phyloP scores from a whole-genome alignment of 306 rosid genomes.

The Trichosanthes cucumerina region DNA sequence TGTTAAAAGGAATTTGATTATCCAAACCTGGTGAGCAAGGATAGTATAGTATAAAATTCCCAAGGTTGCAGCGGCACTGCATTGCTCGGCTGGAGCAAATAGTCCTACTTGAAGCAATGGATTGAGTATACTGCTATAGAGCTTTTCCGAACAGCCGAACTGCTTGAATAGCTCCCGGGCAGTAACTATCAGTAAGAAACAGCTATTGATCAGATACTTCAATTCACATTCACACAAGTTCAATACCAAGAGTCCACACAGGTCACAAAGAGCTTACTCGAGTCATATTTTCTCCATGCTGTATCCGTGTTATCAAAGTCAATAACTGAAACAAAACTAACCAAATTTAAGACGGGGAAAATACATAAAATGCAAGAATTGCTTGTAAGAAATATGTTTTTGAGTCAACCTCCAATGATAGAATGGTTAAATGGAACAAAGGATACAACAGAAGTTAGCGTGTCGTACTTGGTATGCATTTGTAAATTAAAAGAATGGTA shows the following conservation, averaged over 20 bases:
- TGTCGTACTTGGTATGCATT: not conserved
- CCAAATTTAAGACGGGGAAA: not conserved
- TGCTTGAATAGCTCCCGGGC: conserved; percentile 49
- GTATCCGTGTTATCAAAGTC: conserved; percentile 49
- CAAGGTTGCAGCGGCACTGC: conserved; percentile 52
- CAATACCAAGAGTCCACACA: not conserved
- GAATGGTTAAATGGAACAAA: not conserved
- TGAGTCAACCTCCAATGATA: not conserved
- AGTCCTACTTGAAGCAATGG: conserved; percentile 51
- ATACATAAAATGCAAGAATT: not conserved
- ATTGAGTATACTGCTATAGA: conserved; percentile 28
- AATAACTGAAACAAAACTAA: conserved; percentile 23
- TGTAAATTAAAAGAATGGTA: not conserved
- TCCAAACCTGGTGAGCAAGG: conserved; percentile 47
- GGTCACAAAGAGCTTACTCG: conserved; percentile 25
- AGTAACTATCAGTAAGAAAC: conserved; percentile 32
- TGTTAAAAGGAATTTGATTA: not conserved
- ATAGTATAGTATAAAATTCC: conserved; percentile 27
- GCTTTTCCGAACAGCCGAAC: conserved; percentile 42
- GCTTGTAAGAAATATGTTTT: not conserved
- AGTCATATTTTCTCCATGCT: conserved; percentile 42
- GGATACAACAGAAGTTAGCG: not conserved
- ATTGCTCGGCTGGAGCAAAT: conserved; percentile 44
- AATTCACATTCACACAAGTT: not conserved
- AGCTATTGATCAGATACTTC: not conserved